Evolutionary conservation across 2,329 filamentous ascomycete species (phyloP), one percentile per base, ranked within the genome.

Genomic region (Exophiala dermatitidis): DNA sequence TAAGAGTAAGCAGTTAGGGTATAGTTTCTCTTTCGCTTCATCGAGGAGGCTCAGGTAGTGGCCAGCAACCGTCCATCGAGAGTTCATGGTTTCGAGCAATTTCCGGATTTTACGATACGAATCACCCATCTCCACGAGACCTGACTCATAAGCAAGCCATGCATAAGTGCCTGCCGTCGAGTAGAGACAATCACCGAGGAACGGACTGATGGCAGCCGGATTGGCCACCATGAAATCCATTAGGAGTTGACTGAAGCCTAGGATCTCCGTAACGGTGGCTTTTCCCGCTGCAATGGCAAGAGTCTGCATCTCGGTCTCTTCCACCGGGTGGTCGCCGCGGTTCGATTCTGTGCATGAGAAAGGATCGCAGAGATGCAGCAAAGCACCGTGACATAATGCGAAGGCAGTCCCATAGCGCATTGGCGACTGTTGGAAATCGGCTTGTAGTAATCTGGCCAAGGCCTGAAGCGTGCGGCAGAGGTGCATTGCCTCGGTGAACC

Each of bases 261-360:
- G 41, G 12, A 60, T 52, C 34, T 63, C 60, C 2, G 51, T 49
- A 3, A 60, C 60, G 3, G 50, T 49, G n/a, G 46, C 28, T 42
- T 54, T 57, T 50, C 64, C 36, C 10, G 61, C 62, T 9, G 50
- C 59, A 38, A 69, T 67, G 4, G 63, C 56, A 29, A 66, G 63
- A 30, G 67, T 61, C 51, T 69, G 68, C 62, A 70, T 66, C 37
- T 65, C 58, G 1, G 67, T 65, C 53, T 69, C 66, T 45, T 65
- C 62, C 29, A 68, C 64, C 9, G 66, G 65, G 6, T 56, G 60
- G 9, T 62, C 57, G 30, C 62, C 63, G 4, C 59, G 50, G 12
- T 59, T 58, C 5, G 62, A 54, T 43, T 66, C 65, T 2, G 65
- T 66, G 54, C 68, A 69, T 37, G 58, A 54, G 53, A 68, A 69